These are phyloP conservation scores for Geosmithia flava DNA, from an alignment of 2,329 filamentous ascomycete species.

Conservation along the genomic window DNA sequence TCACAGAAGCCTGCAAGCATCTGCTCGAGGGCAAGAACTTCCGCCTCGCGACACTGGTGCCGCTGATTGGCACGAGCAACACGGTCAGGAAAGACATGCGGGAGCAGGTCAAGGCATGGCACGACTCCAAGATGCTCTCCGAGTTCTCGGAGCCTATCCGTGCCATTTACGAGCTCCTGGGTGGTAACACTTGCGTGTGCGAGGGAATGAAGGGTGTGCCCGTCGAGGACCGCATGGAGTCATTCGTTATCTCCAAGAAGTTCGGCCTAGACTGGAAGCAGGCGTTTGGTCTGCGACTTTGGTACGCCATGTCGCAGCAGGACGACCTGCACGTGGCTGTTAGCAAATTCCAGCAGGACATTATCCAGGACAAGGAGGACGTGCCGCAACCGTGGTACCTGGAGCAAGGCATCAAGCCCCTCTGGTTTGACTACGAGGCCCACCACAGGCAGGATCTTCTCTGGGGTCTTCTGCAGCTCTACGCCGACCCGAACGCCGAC, in stretches of 20 bases:
- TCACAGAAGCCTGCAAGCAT: constrained; percentile 71
- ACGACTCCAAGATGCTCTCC: constrained; percentile 66
- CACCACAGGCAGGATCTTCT: constrained; percentile 62
- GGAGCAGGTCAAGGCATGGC: constrained; percentile 76
- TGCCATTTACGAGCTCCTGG: constrained; percentile 77
- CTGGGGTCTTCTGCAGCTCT: constrained; percentile 78
- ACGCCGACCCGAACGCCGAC: constrained; percentile 44
- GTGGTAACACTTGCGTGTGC: constrained; percentile 76
- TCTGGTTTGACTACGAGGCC: constrained; percentile 48
- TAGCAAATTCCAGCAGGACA: constrained; percentile 57
- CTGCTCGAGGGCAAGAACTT: constrained; percentile 67
- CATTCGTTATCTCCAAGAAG: constrained; percentile 70
- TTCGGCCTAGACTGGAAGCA: constrained; percentile 91
- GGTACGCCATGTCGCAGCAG: constrained; percentile 64
- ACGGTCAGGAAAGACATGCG: constrained; percentile 61
- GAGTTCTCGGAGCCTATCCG: constrained; percentile 80
- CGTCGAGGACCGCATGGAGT: constrained; percentile 66
- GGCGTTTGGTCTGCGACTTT: constrained; percentile 80
- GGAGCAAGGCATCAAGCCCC: constrained; percentile 41
- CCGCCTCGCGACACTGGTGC: constrained; percentile 71
- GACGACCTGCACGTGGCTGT: constrained; percentile 66
- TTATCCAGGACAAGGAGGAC: constrained; percentile 59
- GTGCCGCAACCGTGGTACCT: constrained; percentile 61
- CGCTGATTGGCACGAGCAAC: constrained; percentile 67
- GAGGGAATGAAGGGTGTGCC: constrained; percentile 63